phyloP scores from a whole-genome alignment of 2,329 filamentous ascomycete species.

The Nemania sp. region DNA sequence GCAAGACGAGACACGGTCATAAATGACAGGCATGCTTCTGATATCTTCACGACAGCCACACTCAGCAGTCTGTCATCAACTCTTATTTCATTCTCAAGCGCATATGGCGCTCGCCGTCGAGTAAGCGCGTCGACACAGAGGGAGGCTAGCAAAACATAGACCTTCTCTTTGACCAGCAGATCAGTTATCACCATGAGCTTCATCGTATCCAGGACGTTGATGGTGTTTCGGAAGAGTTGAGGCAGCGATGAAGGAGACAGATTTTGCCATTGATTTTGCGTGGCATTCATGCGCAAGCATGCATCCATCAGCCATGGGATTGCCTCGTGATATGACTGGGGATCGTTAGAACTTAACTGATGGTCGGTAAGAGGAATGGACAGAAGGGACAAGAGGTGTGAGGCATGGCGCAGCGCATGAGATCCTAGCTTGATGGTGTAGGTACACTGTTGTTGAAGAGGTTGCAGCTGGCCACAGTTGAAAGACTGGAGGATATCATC shows the following conservation, averaged over 20 bases:
- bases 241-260: constrained; percentile 40
- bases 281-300: constrained; percentile 48
- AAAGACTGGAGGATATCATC: constrained; percentile 41
- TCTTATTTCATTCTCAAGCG: constrained; percentile 36
- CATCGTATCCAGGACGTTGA: constrained; percentile 5
- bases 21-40: constrained; percentile 41
- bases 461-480: constrained; percentile 25
- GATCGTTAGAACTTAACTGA: constrained; percentile 40
- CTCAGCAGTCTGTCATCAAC: constrained; percentile 45
- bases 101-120: constrained; percentile 37
- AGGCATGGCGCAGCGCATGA: constrained; percentile 54
- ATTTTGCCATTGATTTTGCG: constrained; percentile 46
- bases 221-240: constrained; percentile 43
- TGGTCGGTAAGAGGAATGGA: constrained; percentile 46
- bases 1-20: constrained; percentile 46
- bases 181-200: constrained; percentile 20
- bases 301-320: constrained; percentile 57
- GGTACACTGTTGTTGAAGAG: constrained; percentile 42
- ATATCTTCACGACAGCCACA: constrained; percentile 45
- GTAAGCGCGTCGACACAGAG: constrained; percentile 49
- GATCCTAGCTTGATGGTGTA: constrained; percentile 48
- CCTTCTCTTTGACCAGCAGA: constrained; percentile 42
- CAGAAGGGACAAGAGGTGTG: constrained; percentile 50
- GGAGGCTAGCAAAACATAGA: constrained; percentile 45
- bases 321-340: constrained; percentile 46